Percentiles rank a stretch among this genome's conserved stretches.
Conservation (phyloP, 768 basidiomycete genomes). For the Suillus alpinus region DNA sequence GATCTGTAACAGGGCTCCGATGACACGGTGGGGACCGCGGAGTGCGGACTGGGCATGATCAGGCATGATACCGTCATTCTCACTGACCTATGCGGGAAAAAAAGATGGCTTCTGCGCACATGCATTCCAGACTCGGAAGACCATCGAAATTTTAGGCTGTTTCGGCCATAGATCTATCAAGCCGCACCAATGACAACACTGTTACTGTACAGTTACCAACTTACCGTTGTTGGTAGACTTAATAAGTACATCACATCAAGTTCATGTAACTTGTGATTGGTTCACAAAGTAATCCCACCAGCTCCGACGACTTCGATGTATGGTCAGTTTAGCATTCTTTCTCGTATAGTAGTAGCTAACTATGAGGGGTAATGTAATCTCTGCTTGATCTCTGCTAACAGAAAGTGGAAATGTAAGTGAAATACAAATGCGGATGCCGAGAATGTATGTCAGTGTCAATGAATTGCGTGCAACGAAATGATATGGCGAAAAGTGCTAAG, state of each 20-base stretch:
- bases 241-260: background rate
- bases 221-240: background rate
- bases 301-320: conserved; percentile 8
- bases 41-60: conserved; percentile 7
- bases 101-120: conserved; percentile 6
- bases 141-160: conserved; percentile 6
- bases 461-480: conserved; percentile 26
- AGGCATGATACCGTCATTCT: conserved; percentile 1
- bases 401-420: conserved; percentile 29
- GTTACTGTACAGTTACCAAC: background rate
- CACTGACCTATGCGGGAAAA: conserved; percentile 9
- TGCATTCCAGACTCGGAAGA: conserved; percentile 1
- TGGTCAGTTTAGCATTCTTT: background rate
- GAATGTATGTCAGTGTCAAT: conserved; percentile 36
- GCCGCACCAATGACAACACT: background rate
- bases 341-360: background rate
- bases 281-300: background rate
- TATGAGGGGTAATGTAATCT: conserved; percentile 31
- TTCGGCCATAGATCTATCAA: conserved; percentile 5
- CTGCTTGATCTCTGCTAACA: conserved; percentile 11
- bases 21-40: conserved; percentile 15
- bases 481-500: conserved; percentile 20
- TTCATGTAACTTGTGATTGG: background rate
- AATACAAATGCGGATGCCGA: conserved; percentile 33
- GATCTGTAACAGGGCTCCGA: conserved; percentile 1